Conservation (phyloP, 257 asterid species). For the Solanum clarkiae region DNA sequence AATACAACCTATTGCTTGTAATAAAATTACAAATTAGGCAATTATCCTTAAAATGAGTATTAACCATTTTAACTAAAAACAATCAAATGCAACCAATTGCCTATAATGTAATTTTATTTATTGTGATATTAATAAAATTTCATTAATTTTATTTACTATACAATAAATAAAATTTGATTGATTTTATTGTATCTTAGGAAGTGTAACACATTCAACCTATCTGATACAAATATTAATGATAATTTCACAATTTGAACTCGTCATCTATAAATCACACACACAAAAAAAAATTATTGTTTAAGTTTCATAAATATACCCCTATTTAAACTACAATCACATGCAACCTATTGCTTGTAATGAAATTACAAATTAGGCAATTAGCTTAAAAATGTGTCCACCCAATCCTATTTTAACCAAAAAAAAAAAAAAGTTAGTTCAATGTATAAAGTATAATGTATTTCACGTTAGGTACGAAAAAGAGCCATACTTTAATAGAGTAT, state of each 20-base stretch:
- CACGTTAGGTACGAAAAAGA: too few species aligned
- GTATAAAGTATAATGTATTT: background rate
- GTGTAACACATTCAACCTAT: background rate
- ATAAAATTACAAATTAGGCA: background rate
- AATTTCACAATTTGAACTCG: background rate
- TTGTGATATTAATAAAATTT: too few species aligned
- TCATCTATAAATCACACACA: background rate
- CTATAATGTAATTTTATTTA: background rate
- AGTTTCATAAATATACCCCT: too few species aligned
- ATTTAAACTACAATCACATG: background rate
- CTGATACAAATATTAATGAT: background rate
- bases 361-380: background rate
- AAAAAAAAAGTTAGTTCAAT: background rate
- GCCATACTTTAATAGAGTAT: too few species aligned
- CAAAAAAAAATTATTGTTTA: too few species aligned
- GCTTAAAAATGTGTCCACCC: background rate
- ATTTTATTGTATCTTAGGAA: too few species aligned
- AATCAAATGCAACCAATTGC: background rate
- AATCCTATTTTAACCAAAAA: background rate
- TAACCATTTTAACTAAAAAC: background rate
- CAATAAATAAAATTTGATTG: too few species aligned
- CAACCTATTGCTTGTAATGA: background rate
- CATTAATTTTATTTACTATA: too few species aligned
- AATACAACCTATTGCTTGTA: background rate
- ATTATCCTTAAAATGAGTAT: background rate